Percentiles rank a stretch among this genome's conserved stretches.
Evolutionary conservation across 164 flowering plant species (phyloP).

Genomic region (Tetrastigma voinierianum): DNA sequence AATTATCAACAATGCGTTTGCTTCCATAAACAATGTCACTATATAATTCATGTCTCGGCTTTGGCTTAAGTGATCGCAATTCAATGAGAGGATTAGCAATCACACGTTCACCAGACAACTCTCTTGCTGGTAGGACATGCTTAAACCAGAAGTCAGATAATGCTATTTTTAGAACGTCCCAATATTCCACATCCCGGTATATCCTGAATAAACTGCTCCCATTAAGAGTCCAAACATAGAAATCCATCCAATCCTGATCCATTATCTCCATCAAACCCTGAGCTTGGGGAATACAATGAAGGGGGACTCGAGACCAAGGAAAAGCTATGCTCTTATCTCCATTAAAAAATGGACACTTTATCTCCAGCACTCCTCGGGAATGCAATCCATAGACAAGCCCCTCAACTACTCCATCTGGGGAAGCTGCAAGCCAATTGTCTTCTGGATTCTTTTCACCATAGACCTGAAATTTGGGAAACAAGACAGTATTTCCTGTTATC

Average conservation of each 20-base stretch:
- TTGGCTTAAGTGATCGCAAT: slow-evolving; percentile 36
- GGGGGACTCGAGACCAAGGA: slow-evolving; percentile 61
- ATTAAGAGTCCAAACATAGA: slow-evolving; percentile 65
- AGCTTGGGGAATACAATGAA: slow-evolving; percentile 63
- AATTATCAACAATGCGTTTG: slow-evolving; percentile 39
- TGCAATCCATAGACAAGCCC: slow-evolving; percentile 33
- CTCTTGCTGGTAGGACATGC: slow-evolving; percentile 65
- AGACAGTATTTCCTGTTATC: slow-evolving; percentile 48
- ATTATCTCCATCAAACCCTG: slow-evolving; percentile 75
- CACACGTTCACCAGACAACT: slow-evolving; percentile 23
- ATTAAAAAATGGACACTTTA: slow-evolving; percentile 57
- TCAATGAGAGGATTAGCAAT: slow-evolving; percentile 41
- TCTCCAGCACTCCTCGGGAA: slow-evolving; percentile 53
- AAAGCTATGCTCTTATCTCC: slow-evolving; percentile 41
- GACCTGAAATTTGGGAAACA: slow-evolving; percentile 46
- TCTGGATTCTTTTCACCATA: slow-evolving; percentile 31
- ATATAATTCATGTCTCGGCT: slow-evolving; percentile 29
- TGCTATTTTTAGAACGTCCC: slow-evolving; percentile 45
- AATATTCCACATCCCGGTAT: slow-evolving; percentile 45
- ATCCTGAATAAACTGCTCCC: slow-evolving; percentile 68
- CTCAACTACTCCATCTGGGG: slow-evolving; percentile 65
- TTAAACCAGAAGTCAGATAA: slow-evolving; percentile 75
- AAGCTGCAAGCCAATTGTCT: slow-evolving; percentile 65
- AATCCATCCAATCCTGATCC: slow-evolving; percentile 73
- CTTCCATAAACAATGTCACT: slow-evolving; percentile 37